Evolutionary conservation across 2,329 filamentous ascomycete genomes (phyloP), one percentile per base, ranked within the genome.

Genomic region (Neonectria magnoliae): DNA sequence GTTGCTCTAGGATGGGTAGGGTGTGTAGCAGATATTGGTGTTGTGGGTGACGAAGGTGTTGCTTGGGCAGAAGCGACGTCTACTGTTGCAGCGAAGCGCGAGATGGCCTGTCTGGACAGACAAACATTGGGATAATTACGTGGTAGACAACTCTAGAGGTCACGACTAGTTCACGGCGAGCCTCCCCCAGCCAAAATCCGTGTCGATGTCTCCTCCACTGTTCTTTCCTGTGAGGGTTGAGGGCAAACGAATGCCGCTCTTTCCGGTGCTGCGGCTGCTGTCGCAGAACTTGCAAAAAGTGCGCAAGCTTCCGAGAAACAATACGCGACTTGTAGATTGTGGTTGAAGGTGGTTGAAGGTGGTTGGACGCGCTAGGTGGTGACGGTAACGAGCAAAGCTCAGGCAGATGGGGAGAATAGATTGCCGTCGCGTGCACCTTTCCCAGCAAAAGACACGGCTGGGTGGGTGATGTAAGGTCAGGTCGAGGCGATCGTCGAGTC

Each of bases 151-250:
- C 73, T 64, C 54, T 74, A 76, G 71, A 69, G 72, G 61, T 77
- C 76, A 79, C 75, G 71, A 77, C 76, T 77, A 77, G 73, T 65
- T 72, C 73, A 75, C 74, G 65, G 64, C 68, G 68, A 67, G 64
- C 55, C 71, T 65, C 67, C 54, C 62, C 70, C 69, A 69, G 64
- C 62, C 57, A 71, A 50, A 66, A 67, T 74, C 54, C 70, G 62
- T 60, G 69, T 71, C 62, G 61, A 73, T 68, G 60, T 60, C 51
- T 70, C 57, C 65, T 69, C 70, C 68, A 66, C 73, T 59, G 60
- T 66, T 66, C 65, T 68, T 65, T 66, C 56, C 57, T 50, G 59
- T 68, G 66, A 60, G 66, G 65, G 58, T 60, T 55, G 63, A 62
- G 58, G 27, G 52, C 27, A 51, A 50, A 29, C 41, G 48, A 25